A percentile compares a stretch with the other conserved stretches of the same genome.
These are phyloP conservation scores for Xylaria curta DNA, from an alignment of 495 filamentous ascomycete genomes.

Conservation along the genomic window DNA sequence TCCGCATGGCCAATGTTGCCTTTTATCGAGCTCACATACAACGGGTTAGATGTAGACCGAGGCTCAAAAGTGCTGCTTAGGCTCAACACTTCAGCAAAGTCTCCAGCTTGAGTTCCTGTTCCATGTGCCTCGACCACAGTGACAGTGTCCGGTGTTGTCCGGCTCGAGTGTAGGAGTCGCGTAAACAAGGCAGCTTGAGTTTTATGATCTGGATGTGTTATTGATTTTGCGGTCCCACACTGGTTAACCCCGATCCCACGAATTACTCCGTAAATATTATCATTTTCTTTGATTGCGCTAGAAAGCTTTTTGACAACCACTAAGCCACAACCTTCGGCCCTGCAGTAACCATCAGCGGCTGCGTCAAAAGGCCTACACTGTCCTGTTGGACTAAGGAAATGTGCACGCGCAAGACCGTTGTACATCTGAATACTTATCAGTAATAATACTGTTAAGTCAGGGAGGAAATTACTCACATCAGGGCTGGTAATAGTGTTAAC, in stretches of 20 bases:
- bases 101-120: conserved; percentile 56
- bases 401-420: conserved; percentile 42
- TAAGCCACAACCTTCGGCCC: conserved; percentile 54
- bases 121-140: conserved; percentile 20
- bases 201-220: conserved; percentile 49
- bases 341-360: conserved; percentile 38
- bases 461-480: conserved; percentile 19
- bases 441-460: conserved; percentile 25
- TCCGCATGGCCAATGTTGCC: conserved; percentile 57
- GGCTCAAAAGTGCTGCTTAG: conserved; percentile 65
- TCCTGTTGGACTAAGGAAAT: conserved; percentile 43
- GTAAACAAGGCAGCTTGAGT: conserved; percentile 54
- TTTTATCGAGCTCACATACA: conserved; percentile 56
- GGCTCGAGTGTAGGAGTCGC: conserved; percentile 42
- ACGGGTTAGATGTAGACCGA: conserved; percentile 44
- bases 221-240: conserved; percentile 48
- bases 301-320: conserved; percentile 56
- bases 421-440: conserved; percentile 47
- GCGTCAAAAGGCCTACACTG: conserved; percentile 38
- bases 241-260: conserved; percentile 54
- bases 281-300: conserved; percentile 46
- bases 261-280: conserved; percentile 59
- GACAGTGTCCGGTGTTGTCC: conserved; percentile 44
- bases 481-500: conserved; percentile 32
- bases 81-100: conserved; percentile 67